Conservation (phyloP, 2,329 filamentous ascomycete genomes). For the Ambrosiella beaveri region DNA sequence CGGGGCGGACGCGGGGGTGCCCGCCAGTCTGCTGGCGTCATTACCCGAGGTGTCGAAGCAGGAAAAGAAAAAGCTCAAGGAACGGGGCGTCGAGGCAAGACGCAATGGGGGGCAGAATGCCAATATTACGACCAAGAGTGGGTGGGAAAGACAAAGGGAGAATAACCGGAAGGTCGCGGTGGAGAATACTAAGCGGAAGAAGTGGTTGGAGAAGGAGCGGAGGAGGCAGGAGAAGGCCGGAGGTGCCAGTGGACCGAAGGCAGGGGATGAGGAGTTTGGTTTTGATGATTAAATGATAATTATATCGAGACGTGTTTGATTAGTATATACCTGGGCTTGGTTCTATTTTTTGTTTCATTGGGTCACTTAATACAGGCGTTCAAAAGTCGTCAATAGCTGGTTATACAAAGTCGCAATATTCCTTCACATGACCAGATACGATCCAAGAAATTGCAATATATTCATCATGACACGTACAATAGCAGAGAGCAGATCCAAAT, state of each 20-base stretch:
- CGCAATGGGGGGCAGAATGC: constrained; percentile 28
- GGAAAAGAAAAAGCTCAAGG: constrained; percentile 67
- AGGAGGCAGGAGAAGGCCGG: constrained; percentile 15
- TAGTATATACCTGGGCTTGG: not conserved
- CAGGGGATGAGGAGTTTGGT: constrained; percentile 27
- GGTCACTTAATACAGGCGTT: not conserved
- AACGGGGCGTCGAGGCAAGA: constrained; percentile 61
- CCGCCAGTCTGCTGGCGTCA: constrained; percentile 76
- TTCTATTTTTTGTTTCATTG: not conserved
- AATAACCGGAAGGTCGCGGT: constrained; percentile 49
- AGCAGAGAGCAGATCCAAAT: not conserved
- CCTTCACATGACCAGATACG: too few species aligned
- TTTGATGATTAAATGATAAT: constrained; percentile 22
- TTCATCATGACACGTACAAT: not conserved
- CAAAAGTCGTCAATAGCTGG: not conserved
- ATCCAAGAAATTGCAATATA: not conserved
- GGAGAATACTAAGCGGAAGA: constrained; percentile 40
- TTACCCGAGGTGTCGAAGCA: constrained; percentile 71
- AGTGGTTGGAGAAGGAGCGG: constrained; percentile 19
- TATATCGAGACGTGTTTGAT: not conserved
- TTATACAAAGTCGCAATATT: too few species aligned
- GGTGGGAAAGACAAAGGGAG: constrained; percentile 52
- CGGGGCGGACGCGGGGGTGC: constrained; percentile 41
- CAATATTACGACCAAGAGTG: constrained; percentile 70
- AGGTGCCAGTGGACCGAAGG: not conserved